Evolutionary conservation across 495 filamentous ascomycete genomes (phyloP), one percentile per base, ranked within the genome.

Genomic region (Penicillium ochrochloron): DNA sequence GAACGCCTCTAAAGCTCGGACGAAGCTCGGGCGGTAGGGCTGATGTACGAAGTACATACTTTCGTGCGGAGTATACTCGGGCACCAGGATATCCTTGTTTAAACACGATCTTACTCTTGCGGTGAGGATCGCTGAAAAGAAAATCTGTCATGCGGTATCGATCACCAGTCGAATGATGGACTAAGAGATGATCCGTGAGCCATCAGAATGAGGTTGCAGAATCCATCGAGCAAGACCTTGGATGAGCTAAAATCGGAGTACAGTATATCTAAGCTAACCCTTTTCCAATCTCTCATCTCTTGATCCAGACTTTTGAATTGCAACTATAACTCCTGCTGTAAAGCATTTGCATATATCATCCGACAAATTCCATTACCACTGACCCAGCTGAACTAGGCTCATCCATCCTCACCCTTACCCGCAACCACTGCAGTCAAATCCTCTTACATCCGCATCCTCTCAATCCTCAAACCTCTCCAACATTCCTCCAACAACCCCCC

Each of bases 391-490:
- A 10, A 37, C 35, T 14, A 12, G 10, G 10, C 12, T 37, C 35
- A 37, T 19, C n/a, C n/a, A 44, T 9, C 25, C 25, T 27, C 25
- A 27, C 25, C 25, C 25, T 27, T 27, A 27, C 25, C 41, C 41
- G 9, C 17, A 44, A 15, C 4, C 9, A 23, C 6, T 7, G 8
- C 48, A 27, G 9, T 15, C 23, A 27, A 27, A 15, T 7, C 14
- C 12, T 29, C 12, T 17, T 17, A 29, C 23, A 14, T 2, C 12
- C 4, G n/a, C n/a, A n/a, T 9, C 25, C 25, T 7, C 14, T 17
- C 14, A 46, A 46, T 11, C n/a, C 1, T 64, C 53, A 69, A 29
- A 69, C n/a, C 39, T 58, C 62, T 23, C 52, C 57, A 34, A 71
- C 52, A 69, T 71, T 60, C 48, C 57, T 61, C 60, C 54, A 61